Evolutionary conservation across 345 rosid species (phyloP).

Genomic region (Alliaria petiolata): DNA sequence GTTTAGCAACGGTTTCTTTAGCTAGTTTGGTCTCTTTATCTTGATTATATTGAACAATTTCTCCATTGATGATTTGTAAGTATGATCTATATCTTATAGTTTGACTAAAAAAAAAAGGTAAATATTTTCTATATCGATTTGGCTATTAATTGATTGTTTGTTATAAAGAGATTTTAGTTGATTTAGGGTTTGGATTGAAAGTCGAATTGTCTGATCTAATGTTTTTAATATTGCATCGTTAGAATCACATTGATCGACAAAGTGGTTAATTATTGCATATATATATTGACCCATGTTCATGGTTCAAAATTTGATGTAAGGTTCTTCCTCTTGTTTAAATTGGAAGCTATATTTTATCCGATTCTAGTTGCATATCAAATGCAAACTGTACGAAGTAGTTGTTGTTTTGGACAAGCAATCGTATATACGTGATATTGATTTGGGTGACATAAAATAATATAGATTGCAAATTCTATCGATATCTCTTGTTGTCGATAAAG

Average conservation of each 20-base stretch:
- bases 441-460: neutral
- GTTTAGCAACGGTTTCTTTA: too few species aligned
- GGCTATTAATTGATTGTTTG: neutral
- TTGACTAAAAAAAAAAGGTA: too few species aligned
- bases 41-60: too few species aligned
- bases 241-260: neutral
- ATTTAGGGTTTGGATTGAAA: neutral
- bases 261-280: neutral
- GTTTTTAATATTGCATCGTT: neutral
- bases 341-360: neutral
- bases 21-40: too few species aligned
- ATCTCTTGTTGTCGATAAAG: neutral
- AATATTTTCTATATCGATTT: neutral
- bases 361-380: neutral
- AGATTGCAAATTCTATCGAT: neutral
- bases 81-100: too few species aligned
- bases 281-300: neutral
- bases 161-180: neutral
- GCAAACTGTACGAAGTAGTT: neutral
- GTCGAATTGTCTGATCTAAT: too few species aligned
- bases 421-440: neutral
- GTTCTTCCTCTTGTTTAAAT: neutral
- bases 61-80: too few species aligned
- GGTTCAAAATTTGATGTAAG: neutral
- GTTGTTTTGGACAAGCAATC: neutral